Base-by-base conservation (phyloP, 768 basidiomycete genomes). In the Rhodotorula paludigena region DNA sequence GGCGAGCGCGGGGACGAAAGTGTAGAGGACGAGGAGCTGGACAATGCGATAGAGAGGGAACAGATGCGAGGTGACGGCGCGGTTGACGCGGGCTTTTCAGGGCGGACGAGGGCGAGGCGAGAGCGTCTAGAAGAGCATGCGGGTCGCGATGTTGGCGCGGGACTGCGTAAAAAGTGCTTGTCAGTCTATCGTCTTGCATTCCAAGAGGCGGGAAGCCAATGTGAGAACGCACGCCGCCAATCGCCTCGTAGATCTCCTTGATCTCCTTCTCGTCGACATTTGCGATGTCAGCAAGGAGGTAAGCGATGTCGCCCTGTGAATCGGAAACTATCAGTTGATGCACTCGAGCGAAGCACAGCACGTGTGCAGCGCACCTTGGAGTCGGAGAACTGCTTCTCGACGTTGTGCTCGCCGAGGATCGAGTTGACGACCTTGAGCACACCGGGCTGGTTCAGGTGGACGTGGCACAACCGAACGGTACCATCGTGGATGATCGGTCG, bases 381-480 rank as follows among this genome's bases (percentile, higher is more conserved):
- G 77, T 99, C 96, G n/a, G 94, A 92, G 80, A 88, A 97, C 80
- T 98, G 96, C 82, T 98, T 98, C 81, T 94, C 92, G 77, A 99
- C 93, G 79, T 99, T 98, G 84, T 93, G 92, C 45, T 90, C 87
- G 56, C 89, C 89, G 48, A 99, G 81, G 38, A 89, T 88, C 73
- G 93, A 89, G 83, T 99, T 99, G 82, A 99, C 89, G 76, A 87
- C 85, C 75, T 86, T 87, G 76, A 99, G 87, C 55, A 97, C 96
- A 82, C 92, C 92, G 57, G 92, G 92, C 79, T 80, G 80, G 81
- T 99, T 99, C 79, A 83, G 86, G 84, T 99, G 96, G 56, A 96
- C 89, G 79, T 97, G 86, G 80, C 96, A 98, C 41, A 99, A 82
- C 69, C 96, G 89, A 72, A 97, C 85, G 69, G 83, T 83, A 57